A percentile compares a stretch with the other conserved stretches of the same genome.
These are phyloP conservation scores for Pyrenochaeta sp. DNA, from an alignment of 2,329 filamentous ascomycete genomes.

Conservation along the genomic window DNA sequence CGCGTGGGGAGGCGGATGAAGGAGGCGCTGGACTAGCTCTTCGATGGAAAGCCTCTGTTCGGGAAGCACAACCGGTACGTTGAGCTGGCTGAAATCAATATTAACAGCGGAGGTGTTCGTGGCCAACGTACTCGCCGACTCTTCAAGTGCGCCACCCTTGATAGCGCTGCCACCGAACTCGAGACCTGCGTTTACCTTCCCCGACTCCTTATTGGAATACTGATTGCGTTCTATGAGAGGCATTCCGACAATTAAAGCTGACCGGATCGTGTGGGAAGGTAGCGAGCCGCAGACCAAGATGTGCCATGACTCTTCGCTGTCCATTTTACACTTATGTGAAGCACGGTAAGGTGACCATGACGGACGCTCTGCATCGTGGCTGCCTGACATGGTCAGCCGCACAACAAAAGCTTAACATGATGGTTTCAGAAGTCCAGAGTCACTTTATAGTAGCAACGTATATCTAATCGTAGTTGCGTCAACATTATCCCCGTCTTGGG, in stretches of 20 bases:
- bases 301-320: background rate
- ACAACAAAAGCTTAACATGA: background rate
- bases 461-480: too few species aligned
- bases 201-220: constrained; percentile 23
- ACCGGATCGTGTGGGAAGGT: background rate
- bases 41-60: background rate
- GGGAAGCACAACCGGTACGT: background rate
- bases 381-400: constrained; percentile 3
- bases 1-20: constrained; percentile 25
- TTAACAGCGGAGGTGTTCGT: background rate
- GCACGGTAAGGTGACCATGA: background rate
- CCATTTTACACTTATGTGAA: background rate
- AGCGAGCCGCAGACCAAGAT: background rate
- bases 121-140: background rate
- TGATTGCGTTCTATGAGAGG: constrained; percentile 13
- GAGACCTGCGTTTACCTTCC: constrained; percentile 21
- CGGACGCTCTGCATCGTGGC: background rate
- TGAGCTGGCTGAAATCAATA: constrained; percentile 6
- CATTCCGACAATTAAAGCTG: background rate
- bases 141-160: background rate
- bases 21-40: constrained; percentile 13
- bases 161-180: background rate
- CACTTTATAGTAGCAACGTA: background rate
- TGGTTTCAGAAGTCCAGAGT: background rate
- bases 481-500: too few species aligned